Evolutionary conservation across 352 stramenopile genomes (phyloP), one percentile per base, ranked within the genome.

Genomic region (Globisporangium camurandrum): DNA sequence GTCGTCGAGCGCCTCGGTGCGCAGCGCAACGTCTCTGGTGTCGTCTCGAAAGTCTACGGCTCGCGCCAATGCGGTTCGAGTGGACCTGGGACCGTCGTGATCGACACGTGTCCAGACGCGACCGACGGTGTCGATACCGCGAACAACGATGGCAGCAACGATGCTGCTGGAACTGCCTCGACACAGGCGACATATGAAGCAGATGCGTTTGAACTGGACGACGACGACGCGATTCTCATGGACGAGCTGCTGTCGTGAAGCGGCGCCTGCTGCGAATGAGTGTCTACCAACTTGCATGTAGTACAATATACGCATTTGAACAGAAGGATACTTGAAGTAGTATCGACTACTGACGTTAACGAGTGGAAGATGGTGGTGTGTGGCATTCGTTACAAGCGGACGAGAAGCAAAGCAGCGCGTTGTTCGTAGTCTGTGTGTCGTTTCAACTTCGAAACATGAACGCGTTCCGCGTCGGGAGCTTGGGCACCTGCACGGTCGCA

Each of bases 11-110:
- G 57, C 46, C 67, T 88, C 2, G 78, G 74, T 0, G 56, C 66
- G 1, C 59, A 85, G 39, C 67, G 66, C 4, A 70, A 85, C 42
- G 61, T 93, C 16, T 71, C 56, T 9, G 81, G 75, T 7, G 48
- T 84, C 4, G 62, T 90, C n/a, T 64, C 67, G 40, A 87, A 88
- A 58, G 59, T 88, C 19, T 88, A 81, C 37, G 81, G 81, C 14
- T 84, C 74, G 9, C 63, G 77, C 16, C 64, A 86, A 42, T 88
- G 81, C 49, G 77, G 80, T n/a, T 70, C 60, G 22, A 76, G 74
- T 28, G 77, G 80, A 14, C 64, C 73, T 19, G 77, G 77, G 4
- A 83, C 73, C 6, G 86, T 92, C 49, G 54, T 89, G 11, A 76
- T 92, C 38, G 77, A 89, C 48, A 89, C 75, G 20, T 64, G 57